Evolutionary conservation across 768 basidiomycete species (phyloP).

Genomic region (Lentinus brumalis): DNA sequence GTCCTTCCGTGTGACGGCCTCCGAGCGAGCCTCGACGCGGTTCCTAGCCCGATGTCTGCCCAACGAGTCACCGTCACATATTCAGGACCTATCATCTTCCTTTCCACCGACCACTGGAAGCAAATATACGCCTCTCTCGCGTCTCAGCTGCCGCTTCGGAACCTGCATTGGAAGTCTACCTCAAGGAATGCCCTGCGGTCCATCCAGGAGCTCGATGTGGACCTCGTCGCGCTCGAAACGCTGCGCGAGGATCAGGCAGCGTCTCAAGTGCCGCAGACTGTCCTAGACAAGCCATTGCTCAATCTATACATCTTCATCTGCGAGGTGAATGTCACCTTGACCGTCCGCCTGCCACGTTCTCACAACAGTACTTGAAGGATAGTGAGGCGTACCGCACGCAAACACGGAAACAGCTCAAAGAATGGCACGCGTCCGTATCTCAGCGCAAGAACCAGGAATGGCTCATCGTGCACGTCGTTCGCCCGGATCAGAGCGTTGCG

Average conservation of each 20-base stretch:
- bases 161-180: slow-evolving; percentile 89
- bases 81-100: slow-evolving; percentile 60
- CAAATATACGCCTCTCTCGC: slow-evolving; percentile 65
- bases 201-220: slow-evolving; percentile 85
- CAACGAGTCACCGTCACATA: slow-evolving; percentile 70
- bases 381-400: slow-evolving; percentile 76
- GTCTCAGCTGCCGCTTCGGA: slow-evolving; percentile 82
- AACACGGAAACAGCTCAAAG: slow-evolving; percentile 85
- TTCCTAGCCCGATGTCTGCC: slow-evolving; percentile 33
- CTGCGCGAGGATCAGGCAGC: slow-evolving; percentile 67
- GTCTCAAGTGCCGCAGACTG: slow-evolving; percentile 72
- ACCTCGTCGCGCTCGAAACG: slow-evolving; percentile 66
- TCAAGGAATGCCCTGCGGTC: slow-evolving; percentile 75
- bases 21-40: background rate
- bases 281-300: slow-evolving; percentile 85
- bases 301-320: slow-evolving; percentile 87
- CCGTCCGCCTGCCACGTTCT: background rate
- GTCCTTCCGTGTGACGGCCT: background rate
- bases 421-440: slow-evolving; percentile 76
- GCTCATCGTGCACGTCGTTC: slow-evolving; percentile 85
- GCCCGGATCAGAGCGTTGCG: slow-evolving; percentile 62
- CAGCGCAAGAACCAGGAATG: slow-evolving; percentile 88
- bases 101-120: slow-evolving; percentile 72
- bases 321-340: slow-evolving; percentile 58
- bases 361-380: slow-evolving; percentile 41